Evolutionary conservation across 805 yeast species (phyloP).

Genomic region (Pichia nakasei): DNA sequence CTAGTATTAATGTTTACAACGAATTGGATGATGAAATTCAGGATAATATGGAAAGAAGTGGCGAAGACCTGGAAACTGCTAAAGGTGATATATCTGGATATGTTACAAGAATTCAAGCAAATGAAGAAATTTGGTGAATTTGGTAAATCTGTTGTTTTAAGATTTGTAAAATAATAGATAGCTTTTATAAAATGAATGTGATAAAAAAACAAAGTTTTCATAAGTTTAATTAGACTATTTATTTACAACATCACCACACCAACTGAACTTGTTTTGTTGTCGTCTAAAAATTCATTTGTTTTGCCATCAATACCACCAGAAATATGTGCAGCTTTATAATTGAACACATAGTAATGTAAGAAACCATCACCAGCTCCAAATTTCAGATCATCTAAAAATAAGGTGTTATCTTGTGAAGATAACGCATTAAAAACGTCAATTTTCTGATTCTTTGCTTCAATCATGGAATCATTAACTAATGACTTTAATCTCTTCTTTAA

Average conservation of each 20-base stretch:
- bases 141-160: background rate
- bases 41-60: background rate
- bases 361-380: slow-evolving; percentile 93
- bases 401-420: slow-evolving; percentile 80
- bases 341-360: slow-evolving; percentile 84
- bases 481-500: slow-evolving; percentile 51
- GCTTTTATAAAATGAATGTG: too few species aligned
- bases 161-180: background rate
- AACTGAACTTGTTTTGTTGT: slow-evolving; percentile 54
- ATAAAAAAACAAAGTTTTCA: too few species aligned
- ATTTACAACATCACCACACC: slow-evolving; percentile 84
- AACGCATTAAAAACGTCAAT: slow-evolving; percentile 94
- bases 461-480: slow-evolving; percentile 65
- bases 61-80: background rate
- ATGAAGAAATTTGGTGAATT: slow-evolving; percentile 4
- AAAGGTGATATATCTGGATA: slow-evolving; percentile 1
- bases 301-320: slow-evolving; percentile 66
- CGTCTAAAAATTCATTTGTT: slow-evolving; percentile 18
- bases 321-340: slow-evolving; percentile 75
- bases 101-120: background rate
- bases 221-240: too few species aligned
- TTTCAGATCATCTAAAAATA: slow-evolving; percentile 72
- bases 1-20: background rate
- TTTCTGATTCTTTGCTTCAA: slow-evolving; percentile 54
- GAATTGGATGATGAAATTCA: background rate